These are phyloP conservation scores for Paraphaeosphaeria sporulosa DNA, from an alignment of 2,329 filamentous ascomycete genomes.

Conservation along the genomic window DNA sequence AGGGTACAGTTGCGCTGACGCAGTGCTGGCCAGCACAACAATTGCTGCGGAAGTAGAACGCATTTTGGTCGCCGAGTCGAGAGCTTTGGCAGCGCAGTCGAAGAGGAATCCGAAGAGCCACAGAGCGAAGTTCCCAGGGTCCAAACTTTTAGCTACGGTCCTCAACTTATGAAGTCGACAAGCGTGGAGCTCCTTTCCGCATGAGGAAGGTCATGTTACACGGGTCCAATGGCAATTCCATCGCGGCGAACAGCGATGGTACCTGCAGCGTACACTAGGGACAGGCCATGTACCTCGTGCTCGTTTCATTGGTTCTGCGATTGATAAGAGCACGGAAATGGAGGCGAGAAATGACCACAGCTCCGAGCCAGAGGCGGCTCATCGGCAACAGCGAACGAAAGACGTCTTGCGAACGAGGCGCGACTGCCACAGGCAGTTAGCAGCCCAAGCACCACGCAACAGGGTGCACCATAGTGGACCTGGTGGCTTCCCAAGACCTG, in stretches of 20 bases:
- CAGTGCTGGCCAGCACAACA: conserved; percentile 28
- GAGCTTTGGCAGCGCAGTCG: conserved; percentile 9
- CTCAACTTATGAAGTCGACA: conserved; percentile 23
- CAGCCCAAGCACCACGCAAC: background rate
- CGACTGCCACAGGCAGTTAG: background rate
- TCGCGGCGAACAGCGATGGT: conserved; percentile 35
- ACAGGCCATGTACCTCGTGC: conserved; percentile 36
- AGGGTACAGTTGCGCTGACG: conserved; percentile 53
- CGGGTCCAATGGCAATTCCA: conserved; percentile 17
- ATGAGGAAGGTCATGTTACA: conserved; percentile 39
- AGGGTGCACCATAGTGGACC: background rate
- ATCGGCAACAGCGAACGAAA: conserved; percentile 7
- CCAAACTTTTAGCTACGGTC: conserved; percentile 15
- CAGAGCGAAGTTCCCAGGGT: conserved; percentile 15
- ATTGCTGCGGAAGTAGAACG: conserved; percentile 23
- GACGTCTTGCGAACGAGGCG: background rate
- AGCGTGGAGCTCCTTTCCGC: conserved; percentile 38
- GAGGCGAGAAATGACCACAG: background rate
- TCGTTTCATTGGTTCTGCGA: conserved; percentile 37
- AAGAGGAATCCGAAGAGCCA: conserved; percentile 14
- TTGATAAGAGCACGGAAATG: conserved; percentile 26
- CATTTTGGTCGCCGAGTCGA: conserved; percentile 28
- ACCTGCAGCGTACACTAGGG: conserved; percentile 37
- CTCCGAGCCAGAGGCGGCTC: conserved; percentile 6
- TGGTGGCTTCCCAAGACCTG: conserved; percentile 5